Percentiles rank a stretch among this genome's conserved stretches.
Evolutionary conservation across 192 early-diverging fungal genomes (phyloP).

Genomic region (Coemansia aciculifera): DNA sequence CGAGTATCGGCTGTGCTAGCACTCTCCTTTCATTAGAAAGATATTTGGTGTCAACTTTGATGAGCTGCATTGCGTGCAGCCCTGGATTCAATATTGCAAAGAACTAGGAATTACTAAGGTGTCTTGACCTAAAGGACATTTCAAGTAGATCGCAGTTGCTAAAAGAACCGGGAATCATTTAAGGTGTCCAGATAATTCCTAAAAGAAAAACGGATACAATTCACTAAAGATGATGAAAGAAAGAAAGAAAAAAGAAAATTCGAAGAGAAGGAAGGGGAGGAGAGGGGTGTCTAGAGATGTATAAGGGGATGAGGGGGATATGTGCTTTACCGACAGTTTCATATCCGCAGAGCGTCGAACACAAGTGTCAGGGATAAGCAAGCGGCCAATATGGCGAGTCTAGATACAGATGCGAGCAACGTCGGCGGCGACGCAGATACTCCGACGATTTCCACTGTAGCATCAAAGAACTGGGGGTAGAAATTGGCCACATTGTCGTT

Average conservation of each 20-base stretch:
- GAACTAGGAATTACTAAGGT: too few relatives aligned
- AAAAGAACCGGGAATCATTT: background rate
- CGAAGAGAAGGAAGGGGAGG: background rate
- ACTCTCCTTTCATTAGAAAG: background rate
- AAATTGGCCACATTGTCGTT: conserved; percentile 32
- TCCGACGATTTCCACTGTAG: conserved; percentile 19
- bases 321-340: background rate
- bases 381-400: background rate
- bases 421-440: conserved; percentile 1
- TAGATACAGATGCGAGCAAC: background rate
- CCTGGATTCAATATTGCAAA: background rate
- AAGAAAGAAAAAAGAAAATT: background rate
- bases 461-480: conserved; percentile 49
- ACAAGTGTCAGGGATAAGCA: conserved; percentile 9
- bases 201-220: conserved; percentile 2
- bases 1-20: background rate
- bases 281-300: background rate
- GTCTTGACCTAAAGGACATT: background rate
- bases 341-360: conserved; percentile 19
- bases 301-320: background rate
- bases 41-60: background rate
- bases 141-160: background rate
- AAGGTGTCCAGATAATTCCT: background rate
- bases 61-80: background rate
- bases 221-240: conserved; percentile 3